Evolutionary conservation across 257 asterid species (phyloP), one percentile per base, ranked within the genome.

Genomic region (Solanum verrucosum): DNA sequence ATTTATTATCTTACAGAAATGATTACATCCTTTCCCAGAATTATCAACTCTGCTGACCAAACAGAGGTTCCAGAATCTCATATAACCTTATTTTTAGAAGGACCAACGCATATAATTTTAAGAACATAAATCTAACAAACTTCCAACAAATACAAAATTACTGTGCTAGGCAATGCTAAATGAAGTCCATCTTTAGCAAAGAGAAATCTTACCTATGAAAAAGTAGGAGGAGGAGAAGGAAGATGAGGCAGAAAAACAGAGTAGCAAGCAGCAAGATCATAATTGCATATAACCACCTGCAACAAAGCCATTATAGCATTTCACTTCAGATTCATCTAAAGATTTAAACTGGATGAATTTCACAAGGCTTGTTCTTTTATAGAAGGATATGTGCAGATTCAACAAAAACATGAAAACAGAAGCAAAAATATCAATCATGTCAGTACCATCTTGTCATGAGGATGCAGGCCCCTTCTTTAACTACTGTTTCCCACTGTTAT

Each of bases 231-330:
- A 97, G 93, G 75, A 95, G 93, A 92, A 97, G 93, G 91, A 96
- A 97, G 87, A 93, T 85, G 31, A 97, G 89, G 87, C 92, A 88
- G 42, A 96, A 78, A 75, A 93, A 92, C 92, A 97, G 90, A 86
- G 93, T 89, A 89, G 90, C 94, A 92, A 97, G 86, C 92, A 94
- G 93, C 88, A 92, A 25, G 88, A 97, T 92, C 93, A 95, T 91
- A 89, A 95, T 93, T 84, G 93, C 86, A 87, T 94, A 95, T 68
- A 90, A 88, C 98, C 98, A 96, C 99, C 99, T 97, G 97, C 91
- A 92, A 85, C 16, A 78, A 91, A 91, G 89, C 83, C 71, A 89
- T 25, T 40, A 74, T 75, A 90, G 67, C 52, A 46, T 87, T 87
- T 87, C 13, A 35, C 29, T 84, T 70, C 46, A 90, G 74, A 35